Evolutionary conservation across 73 alveolate species (phyloP).

Genomic region (Tetrahymena borealis): DNA sequence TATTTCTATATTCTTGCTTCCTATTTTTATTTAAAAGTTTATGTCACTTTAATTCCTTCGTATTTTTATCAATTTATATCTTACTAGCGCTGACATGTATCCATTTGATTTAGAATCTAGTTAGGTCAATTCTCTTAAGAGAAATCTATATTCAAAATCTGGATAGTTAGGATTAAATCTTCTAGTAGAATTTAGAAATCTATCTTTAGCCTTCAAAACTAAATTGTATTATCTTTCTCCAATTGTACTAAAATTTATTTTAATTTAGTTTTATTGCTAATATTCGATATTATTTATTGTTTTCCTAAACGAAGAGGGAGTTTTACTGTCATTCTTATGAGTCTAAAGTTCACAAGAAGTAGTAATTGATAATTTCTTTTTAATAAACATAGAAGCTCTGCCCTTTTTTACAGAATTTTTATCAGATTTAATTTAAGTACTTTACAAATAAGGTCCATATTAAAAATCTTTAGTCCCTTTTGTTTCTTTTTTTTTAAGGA

Average conservation of each 20-base stretch:
- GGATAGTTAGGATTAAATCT: neutral
- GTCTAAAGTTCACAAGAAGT: too few relatives aligned
- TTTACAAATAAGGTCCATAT: neutral
- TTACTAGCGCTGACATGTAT: neutral
- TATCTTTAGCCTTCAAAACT: neutral
- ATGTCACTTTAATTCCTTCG: too few relatives aligned
- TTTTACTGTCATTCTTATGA: neutral
- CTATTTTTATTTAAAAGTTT: too few relatives aligned
- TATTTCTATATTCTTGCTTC: neutral
- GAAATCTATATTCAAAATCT: neutral
- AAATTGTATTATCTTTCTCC: neutral
- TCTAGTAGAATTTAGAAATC: neutral
- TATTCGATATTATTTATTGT: neutral
- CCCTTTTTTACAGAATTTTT: neutral
- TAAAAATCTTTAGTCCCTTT: neutral
- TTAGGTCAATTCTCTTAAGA: neutral
- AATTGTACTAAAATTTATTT: neutral
- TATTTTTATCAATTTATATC: too few relatives aligned
- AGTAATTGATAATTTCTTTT: neutral
- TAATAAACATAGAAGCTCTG: neutral
- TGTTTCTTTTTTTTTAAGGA: neutral
- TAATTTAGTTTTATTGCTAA: neutral
- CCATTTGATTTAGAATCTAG: neutral
- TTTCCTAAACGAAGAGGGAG: too few relatives aligned
- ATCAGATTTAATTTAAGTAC: neutral